These are phyloP conservation scores for Piloderma croceum DNA, from an alignment of 768 basidiomycete species.

Conservation along the genomic window DNA sequence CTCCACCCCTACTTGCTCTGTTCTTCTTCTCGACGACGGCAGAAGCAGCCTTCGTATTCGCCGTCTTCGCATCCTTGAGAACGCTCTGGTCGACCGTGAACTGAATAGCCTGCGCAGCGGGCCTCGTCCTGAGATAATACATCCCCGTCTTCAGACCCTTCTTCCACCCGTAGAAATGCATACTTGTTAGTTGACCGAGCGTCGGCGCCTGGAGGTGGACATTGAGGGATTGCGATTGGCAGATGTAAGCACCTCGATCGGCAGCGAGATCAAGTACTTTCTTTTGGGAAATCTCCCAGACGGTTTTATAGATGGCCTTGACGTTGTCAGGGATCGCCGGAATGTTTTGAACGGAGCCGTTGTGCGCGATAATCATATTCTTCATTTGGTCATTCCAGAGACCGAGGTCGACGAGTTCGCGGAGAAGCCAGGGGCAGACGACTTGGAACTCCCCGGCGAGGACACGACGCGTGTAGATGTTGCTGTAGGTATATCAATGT, in stretches of 20 bases:
- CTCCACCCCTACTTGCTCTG: conserved; percentile 14
- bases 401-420: conserved; percentile 90
- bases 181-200: conserved; percentile 85
- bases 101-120: conserved; percentile 94
- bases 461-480: conserved; percentile 98
- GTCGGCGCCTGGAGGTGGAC: conserved; percentile 89
- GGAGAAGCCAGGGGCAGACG: conserved; percentile 98
- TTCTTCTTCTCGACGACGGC: conserved; percentile 13
- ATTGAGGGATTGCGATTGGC: conserved; percentile 93
- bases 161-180: conserved; percentile 99
- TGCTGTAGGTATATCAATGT: conserved; percentile 43
- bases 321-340: conserved; percentile 83
- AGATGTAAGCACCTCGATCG: conserved; percentile 98
- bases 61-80: conserved; percentile 56
- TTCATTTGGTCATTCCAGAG: conserved; percentile 99
- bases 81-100: conserved; percentile 89
- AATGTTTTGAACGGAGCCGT: conserved; percentile 84
- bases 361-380: conserved; percentile 97
- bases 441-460: conserved; percentile 99
- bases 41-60: conserved; percentile 22
- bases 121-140: conserved; percentile 94
- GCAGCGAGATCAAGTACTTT: conserved; percentile 96
- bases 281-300: conserved; percentile 99
- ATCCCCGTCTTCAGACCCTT: conserved; percentile 98
- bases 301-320: conserved; percentile 99